Evolutionary conservation across 371 early-diverging fungal species (phyloP).

Genomic region (Batrachochytrium dendrobatidis): DNA sequence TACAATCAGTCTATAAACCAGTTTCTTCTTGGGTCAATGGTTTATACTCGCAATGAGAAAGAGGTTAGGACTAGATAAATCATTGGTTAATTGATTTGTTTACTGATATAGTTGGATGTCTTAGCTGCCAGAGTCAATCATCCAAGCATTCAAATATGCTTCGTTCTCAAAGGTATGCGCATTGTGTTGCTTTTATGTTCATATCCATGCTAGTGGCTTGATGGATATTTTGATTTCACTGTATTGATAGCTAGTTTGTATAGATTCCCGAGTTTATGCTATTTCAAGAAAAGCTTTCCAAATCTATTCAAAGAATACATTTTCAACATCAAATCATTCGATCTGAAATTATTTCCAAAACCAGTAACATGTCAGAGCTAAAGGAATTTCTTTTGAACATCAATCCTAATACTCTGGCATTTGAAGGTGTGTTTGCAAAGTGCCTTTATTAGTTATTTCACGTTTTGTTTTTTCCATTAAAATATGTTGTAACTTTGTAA

Average conservation of each 20-base stretch:
- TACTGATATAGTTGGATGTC: background rate
- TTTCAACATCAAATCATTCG: constrained; percentile 22
- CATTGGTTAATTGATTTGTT: background rate
- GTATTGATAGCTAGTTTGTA: no score
- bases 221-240: background rate
- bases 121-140: constrained; percentile 79
- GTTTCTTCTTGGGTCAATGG: constrained; percentile 48
- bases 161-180: constrained; percentile 77
- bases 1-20: constrained; percentile 45
- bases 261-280: constrained; percentile 78
- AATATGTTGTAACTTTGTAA: background rate
- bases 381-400: no score
- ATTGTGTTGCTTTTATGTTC: background rate
- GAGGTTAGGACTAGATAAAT: constrained; percentile 26
- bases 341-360: constrained; percentile 19
- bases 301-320: constrained; percentile 48
- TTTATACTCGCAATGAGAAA: constrained; percentile 69
- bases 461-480: background rate
- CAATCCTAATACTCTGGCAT: no score
- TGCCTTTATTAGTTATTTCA: no score
- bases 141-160: constrained; percentile 72
- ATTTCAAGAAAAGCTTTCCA: constrained; percentile 61
- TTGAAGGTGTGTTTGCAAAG: no score
- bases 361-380: no score
- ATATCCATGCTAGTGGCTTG: background rate